Evolutionary conservation across 1,284 basidiomycete genomes (phyloP), one percentile per base, ranked within the genome.

Genomic region (Xanthoconium separans): DNA sequence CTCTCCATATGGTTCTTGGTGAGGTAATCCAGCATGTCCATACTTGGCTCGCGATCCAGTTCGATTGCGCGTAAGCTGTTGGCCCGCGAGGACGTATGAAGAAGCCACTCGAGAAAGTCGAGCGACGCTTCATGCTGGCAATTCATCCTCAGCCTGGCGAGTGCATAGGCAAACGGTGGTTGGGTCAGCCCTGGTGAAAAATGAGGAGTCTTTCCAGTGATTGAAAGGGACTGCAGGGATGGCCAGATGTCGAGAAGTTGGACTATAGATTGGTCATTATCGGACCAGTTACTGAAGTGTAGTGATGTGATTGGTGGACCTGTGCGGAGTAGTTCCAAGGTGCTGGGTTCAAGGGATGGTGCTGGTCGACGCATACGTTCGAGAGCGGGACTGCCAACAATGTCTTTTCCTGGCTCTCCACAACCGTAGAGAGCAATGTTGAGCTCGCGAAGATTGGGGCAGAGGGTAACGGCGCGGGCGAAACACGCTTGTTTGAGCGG

Each of bases 281-380:
- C 79, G 16, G 87, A 83, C 85, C 84, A 88, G 64, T 89, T 88
- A 63, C 76, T 78, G 63, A 89, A 82, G 47, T 79, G 77, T 8
- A 89, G 72, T 10, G 79, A 74, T 10, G 75, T 70, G 61, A 89
- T 82, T 50, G 61, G 66, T 7, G 85, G 82, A 16, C 82, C 84
- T 16, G 75, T 68, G 44, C 72, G 77, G 47, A 87, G 77, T 37
- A 80, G 66, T 13, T 75, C 68, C 39, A 87, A 68, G 4, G 81
- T 84, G 41, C 65, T 62, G 0, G 77, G 73, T 64, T 83, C 79
- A 61, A 88, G 84, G 6, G 79, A 77, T 8, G 81, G 79, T 15
- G 79, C 80, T 7, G 70, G 70, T 31, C 79, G 75, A 53, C 74
- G 74, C 71, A 78, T 76, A 44, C 81, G 81, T 43, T 74, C 70